Evolutionary conservation across 371 early-diverging fungal genomes (phyloP).

Genomic region (Lichtheimia hyalospora): DNA sequence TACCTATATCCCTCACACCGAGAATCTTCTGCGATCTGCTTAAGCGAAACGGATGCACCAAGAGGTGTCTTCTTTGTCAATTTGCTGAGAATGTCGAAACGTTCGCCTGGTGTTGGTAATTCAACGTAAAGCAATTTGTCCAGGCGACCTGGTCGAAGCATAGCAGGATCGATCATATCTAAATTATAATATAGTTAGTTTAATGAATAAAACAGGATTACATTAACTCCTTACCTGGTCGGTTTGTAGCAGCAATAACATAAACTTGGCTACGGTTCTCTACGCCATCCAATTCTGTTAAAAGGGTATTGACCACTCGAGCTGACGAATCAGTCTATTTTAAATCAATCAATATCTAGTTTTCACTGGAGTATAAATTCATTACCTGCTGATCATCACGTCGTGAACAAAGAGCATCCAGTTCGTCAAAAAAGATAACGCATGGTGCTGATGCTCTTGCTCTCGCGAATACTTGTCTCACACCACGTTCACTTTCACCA

Average conservation of each 20-base stretch:
- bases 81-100: conserved; percentile 88
- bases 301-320: conserved; percentile 97
- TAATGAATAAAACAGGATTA: neutral
- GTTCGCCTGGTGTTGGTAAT: conserved; percentile 81
- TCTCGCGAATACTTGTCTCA: conserved; percentile 97
- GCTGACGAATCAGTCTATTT: conserved; percentile 84
- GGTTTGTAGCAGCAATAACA: conserved; percentile 99
- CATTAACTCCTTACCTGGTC: conserved; percentile 60
- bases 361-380: neutral
- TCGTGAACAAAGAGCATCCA: conserved; percentile 93
- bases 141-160: conserved; percentile 98
- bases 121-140: conserved; percentile 98
- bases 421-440: conserved; percentile 99
- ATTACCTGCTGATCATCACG: conserved; percentile 79
- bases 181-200: neutral
- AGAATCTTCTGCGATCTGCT: conserved; percentile 69
- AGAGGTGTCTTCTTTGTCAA: conserved; percentile 85
- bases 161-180: conserved; percentile 98
- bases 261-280: conserved; percentile 89
- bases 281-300: conserved; percentile 99
- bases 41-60: conserved; percentile 64
- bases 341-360: neutral
- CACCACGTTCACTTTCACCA: conserved; percentile 98
- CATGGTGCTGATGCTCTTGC: conserved; percentile 97
- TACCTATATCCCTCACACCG: conserved; percentile 75